Evolutionary conservation across 495 filamentous ascomycete genomes (phyloP).

Genomic region (Parmelia sp.): DNA sequence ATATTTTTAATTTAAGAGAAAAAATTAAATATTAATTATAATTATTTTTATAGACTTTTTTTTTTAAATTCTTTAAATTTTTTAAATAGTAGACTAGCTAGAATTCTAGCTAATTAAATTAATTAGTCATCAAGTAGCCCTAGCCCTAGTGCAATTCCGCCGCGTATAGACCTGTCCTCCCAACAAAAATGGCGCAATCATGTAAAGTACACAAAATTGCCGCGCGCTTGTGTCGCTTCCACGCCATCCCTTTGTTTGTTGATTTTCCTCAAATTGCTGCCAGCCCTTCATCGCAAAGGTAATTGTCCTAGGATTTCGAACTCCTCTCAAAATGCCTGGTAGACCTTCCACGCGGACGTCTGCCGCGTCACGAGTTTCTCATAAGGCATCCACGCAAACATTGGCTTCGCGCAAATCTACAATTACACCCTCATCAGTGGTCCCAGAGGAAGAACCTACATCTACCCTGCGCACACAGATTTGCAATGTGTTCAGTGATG

Average conservation of each 20-base stretch:
- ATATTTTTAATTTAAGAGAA: no score
- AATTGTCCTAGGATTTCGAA: not conserved
- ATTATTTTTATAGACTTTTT: no score
- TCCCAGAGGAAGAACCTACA: conserved; percentile 66
- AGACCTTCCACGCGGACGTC: conserved; percentile 54
- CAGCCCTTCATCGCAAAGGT: not conserved
- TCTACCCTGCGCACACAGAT: conserved; percentile 69
- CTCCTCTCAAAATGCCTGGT: conserved; percentile 48
- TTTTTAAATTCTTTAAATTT: no score
- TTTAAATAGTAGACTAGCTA: no score
- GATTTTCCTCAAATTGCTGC: not conserved
- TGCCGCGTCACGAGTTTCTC: conserved; percentile 44
- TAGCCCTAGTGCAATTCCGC: no score
- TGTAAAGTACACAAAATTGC: not conserved
- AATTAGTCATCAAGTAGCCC: no score
- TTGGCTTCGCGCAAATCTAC: conserved; percentile 45
- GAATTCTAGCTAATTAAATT: no score
- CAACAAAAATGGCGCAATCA: conserved; percentile 1
- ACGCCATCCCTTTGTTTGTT: conserved; percentile 1
- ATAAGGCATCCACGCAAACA: conserved; percentile 52
- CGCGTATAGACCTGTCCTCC: no score
- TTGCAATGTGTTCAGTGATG: conserved; percentile 74
- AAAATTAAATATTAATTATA: no score
- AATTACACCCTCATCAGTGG: conserved; percentile 51
- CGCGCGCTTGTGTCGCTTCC: conserved; percentile 10